phyloP scores from a whole-genome alignment of 2,329 filamentous ascomycete species.

The Colletotrichum sp. region DNA sequence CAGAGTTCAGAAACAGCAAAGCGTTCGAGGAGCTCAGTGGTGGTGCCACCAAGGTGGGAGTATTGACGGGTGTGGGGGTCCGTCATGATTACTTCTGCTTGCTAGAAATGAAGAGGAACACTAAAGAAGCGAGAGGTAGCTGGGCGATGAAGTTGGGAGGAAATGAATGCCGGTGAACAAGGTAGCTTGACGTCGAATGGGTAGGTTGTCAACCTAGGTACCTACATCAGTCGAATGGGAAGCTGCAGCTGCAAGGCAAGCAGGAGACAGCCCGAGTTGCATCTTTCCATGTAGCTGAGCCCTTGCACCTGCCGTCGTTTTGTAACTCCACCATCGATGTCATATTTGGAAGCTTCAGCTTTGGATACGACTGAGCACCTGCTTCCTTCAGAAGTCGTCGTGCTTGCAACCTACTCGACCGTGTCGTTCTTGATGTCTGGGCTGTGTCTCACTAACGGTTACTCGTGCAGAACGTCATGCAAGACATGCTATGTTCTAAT shows the following conservation, averaged over 20 bases:
- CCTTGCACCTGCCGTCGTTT: not conserved
- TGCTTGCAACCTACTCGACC: not conserved
- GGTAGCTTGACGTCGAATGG: not conserved
- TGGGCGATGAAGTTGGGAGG: not conserved
- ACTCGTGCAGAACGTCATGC: not conserved
- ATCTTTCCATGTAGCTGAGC: not conserved
- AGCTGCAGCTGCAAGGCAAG: not conserved
- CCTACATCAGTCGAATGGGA: not conserved
- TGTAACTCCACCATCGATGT: not conserved
- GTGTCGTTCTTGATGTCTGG: not conserved
- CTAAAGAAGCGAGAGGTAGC: not conserved
- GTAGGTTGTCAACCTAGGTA: not conserved
- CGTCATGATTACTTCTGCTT: not conserved
- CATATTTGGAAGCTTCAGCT: not conserved
- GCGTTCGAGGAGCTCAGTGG: conserved; percentile 46
- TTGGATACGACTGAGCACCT: not conserved
- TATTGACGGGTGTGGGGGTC: conserved; percentile 28
- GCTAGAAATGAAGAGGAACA: not conserved
- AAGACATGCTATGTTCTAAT: not conserved
- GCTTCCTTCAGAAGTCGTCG: not conserved
- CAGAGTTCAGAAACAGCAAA: conserved; percentile 55
- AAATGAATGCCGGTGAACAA: not conserved
- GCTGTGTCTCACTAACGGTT: not conserved
- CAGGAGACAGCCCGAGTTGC: not conserved
- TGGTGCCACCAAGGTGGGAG: conserved; percentile 50